Percentiles rank a stretch among this genome's conserved stretches.
Evolutionary conservation across 2,329 filamentous ascomycete genomes (phyloP).

Genomic region (Diaporthe citriasiana): DNA sequence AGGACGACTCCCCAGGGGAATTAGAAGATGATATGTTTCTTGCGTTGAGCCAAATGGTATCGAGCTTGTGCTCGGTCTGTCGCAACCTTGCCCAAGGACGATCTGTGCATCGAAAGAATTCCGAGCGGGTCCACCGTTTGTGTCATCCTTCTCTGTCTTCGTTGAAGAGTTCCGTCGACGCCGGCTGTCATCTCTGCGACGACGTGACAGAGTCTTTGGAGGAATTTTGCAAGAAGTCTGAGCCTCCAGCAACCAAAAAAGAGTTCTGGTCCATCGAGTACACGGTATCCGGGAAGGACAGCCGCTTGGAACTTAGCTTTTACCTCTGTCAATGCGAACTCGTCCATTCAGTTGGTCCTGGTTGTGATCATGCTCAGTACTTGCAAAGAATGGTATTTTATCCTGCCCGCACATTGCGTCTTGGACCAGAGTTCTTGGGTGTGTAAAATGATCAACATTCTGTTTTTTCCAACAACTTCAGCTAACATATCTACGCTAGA

Average conservation of each 20-base stretch:
- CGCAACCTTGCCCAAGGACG: neutral
- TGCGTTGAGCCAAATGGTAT: neutral
- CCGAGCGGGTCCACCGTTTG: neutral
- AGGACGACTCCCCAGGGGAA: neutral
- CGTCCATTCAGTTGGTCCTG: neutral
- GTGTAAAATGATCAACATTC: neutral
- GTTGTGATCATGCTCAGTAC: neutral
- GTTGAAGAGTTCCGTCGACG: neutral
- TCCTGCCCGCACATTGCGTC: neutral
- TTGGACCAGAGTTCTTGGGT: conserved; percentile 12
- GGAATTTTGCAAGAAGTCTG: neutral
- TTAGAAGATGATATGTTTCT: neutral
- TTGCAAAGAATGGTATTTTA: neutral
- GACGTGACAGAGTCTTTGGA: neutral
- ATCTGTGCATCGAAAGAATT: too few species aligned
- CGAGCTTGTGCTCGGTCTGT: neutral
- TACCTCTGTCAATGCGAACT: neutral
- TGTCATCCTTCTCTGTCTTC: neutral
- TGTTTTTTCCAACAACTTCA: too few species aligned
- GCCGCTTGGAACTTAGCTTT: neutral
- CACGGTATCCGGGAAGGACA: neutral
- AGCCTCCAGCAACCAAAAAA: neutral
- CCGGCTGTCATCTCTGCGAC: neutral
- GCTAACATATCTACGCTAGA: neutral
- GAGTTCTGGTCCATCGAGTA: neutral